Conservation (phyloP, 208 protist genomes). For the Angomonas deanei region DNA sequence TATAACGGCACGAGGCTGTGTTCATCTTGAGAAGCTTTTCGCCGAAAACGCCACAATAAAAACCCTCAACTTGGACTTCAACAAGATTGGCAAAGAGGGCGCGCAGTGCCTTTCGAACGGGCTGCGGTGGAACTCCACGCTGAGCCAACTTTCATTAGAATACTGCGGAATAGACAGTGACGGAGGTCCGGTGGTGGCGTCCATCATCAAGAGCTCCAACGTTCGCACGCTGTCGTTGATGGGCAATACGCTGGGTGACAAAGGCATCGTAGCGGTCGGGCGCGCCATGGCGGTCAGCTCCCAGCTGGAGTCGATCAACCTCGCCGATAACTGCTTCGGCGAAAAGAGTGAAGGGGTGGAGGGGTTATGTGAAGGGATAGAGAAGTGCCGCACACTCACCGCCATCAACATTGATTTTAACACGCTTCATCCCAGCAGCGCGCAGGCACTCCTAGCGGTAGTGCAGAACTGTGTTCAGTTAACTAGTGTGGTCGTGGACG, state of each 20-base stretch:
- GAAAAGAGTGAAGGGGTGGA: slow-evolving; percentile 40
- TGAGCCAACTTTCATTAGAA: slow-evolving; percentile 69
- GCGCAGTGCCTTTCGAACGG: slow-evolving; percentile 50
- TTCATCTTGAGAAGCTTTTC: slow-evolving; percentile 58
- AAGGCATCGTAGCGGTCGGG: slow-evolving; percentile 59
- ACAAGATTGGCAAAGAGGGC: slow-evolving; percentile 67
- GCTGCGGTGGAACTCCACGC: slow-evolving; percentile 76
- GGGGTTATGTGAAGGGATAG: slow-evolving; percentile 75
- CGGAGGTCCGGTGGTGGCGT: slow-evolving; percentile 40
- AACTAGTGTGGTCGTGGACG: slow-evolving; percentile 40
- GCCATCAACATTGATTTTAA: slow-evolving; percentile 77
- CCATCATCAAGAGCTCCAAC: slow-evolving; percentile 67
- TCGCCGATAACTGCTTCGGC: slow-evolving; percentile 79
- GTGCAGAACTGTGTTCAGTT: slow-evolving; percentile 53
- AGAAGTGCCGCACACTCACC: slow-evolving; percentile 37
- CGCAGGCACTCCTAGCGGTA: slow-evolving; percentile 37
- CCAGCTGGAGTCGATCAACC: slow-evolving; percentile 59
- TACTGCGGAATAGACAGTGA: slow-evolving; percentile 59
- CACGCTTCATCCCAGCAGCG: slow-evolving; percentile 39
- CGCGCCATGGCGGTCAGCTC: slow-evolving; percentile 44
- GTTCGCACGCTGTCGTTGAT: slow-evolving; percentile 59
- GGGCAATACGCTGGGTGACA: slow-evolving; percentile 59
- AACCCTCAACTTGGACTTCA: slow-evolving; percentile 73
- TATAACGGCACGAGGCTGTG: slow-evolving; percentile 60
- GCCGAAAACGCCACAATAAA: slow-evolving; percentile 67